Percentiles rank a stretch among this genome's conserved stretches.
Evolutionary conservation across 179 eudicot species (phyloP).

Genomic region (Sideroxylon spinosum): DNA sequence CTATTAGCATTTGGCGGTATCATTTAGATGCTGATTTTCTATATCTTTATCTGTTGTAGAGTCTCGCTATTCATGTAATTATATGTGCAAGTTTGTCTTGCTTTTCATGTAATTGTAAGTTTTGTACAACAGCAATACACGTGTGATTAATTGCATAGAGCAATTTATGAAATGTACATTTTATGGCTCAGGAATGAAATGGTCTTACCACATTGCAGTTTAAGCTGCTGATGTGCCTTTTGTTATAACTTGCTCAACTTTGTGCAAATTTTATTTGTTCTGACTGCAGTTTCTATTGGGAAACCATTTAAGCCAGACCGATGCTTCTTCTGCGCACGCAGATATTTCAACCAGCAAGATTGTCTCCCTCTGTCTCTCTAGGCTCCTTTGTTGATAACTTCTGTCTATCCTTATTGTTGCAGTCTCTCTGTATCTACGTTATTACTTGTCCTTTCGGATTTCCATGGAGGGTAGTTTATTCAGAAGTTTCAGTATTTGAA

Average conservation of each 20-base stretch:
- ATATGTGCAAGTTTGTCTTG: not conserved
- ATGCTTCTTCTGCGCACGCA: too few relatives aligned
- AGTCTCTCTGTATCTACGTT: too few relatives aligned
- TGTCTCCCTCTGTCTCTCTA: too few relatives aligned
- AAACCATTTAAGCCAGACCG: too few relatives aligned
- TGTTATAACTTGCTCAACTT: not conserved
- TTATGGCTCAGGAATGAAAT: not conserved
- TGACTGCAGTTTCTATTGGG: not conserved
- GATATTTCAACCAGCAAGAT: too few relatives aligned
- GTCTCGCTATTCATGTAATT: not conserved
- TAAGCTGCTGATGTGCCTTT: not conserved
- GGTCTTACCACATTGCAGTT: not conserved
- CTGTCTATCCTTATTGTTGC: too few relatives aligned
- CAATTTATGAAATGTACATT: not conserved
- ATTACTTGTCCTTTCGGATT: too few relatives aligned
- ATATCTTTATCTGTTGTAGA: not conserved
- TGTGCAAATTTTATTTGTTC: not conserved
- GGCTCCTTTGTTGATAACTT: too few relatives aligned
- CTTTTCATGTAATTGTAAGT: not conserved
- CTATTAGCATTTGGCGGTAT: not conserved
- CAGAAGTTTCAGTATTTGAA: too few relatives aligned
- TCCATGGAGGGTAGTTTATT: too few relatives aligned
- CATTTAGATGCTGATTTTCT: not conserved
- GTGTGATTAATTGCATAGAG: not conserved
- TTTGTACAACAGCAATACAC: not conserved